These are phyloP conservation scores for Apocynum venetum DNA, from an alignment of 257 asterid genomes.

Conservation along the genomic window DNA sequence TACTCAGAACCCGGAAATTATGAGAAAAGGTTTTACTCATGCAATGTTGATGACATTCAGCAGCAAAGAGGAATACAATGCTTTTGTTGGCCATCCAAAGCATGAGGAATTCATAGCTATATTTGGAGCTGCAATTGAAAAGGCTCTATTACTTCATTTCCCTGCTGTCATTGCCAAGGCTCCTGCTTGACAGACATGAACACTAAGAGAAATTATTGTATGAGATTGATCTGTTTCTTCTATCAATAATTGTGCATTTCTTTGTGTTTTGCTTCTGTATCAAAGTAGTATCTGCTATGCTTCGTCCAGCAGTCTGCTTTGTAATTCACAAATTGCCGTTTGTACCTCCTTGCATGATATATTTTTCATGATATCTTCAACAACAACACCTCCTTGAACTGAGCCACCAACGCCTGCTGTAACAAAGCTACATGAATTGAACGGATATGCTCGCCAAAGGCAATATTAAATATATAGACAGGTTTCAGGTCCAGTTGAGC, in stretches of 20 bases:
- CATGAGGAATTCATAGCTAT: conserved; percentile 61
- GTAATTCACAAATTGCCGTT: no score
- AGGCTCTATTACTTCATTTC: conserved; percentile 82
- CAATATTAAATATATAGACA: no score
- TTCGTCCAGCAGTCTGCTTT: no score
- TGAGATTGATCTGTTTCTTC: not conserved
- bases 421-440: no score
- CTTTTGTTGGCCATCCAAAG: conserved; percentile 58
- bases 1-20: conserved; percentile 67
- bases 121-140: conserved; percentile 65
- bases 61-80: conserved; percentile 66
- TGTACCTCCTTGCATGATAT: no score
- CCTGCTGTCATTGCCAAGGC: conserved; percentile 55
- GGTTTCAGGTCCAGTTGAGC: no score
- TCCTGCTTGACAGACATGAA: conserved; percentile 23
- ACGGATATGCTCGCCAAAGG: no score
- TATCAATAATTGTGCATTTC: conserved; percentile 1
- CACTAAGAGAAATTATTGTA: no score
- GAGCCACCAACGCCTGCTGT: no score
- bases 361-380: no score
- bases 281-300: no score
- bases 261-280: not conserved
- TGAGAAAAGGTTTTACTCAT: conserved; percentile 83
- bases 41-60: conserved; percentile 80
- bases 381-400: no score